phyloP scores from a whole-genome alignment of 1,139 yeast genomes.

The Nakaseomyces glabratus region DNA sequence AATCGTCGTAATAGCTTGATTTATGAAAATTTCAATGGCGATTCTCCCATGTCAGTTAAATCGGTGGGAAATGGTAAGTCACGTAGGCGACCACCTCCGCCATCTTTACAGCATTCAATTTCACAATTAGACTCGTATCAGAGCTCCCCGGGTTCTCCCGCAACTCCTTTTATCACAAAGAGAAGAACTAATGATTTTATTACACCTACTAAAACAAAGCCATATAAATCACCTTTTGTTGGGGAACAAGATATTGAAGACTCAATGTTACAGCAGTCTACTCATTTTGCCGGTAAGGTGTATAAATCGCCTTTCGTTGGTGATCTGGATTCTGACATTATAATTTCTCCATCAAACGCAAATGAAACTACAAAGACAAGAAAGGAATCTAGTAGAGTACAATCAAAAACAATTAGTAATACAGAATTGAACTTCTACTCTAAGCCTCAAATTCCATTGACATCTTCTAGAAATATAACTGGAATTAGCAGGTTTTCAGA shows the following conservation, averaged over 20 bases:
- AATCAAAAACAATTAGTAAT: neutral
- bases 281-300: neutral
- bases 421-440: conserved; percentile 11
- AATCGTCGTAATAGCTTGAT: neutral
- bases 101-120: conserved; percentile 5
- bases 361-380: neutral
- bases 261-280: conserved; percentile 7
- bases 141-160: conserved; percentile 5
- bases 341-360: conserved; percentile 1
- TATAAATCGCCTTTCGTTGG: conserved; percentile 6
- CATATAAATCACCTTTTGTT: conserved; percentile 17
- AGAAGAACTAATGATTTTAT: too few species aligned
- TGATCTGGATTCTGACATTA: conserved; percentile 4
- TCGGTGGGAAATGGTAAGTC: conserved; percentile 6
- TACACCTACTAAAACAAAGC: conserved; percentile 5
- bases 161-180: conserved; percentile 5
- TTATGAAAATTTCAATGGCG: neutral
- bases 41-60: conserved; percentile 4
- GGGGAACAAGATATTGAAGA: conserved; percentile 12
- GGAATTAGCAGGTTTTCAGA: conserved; percentile 23
- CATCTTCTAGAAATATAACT: conserved; percentile 18
- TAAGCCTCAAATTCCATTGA: conserved; percentile 16
- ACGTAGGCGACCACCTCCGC: conserved; percentile 17
- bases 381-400: neutral
- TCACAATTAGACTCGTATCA: conserved; percentile 2